Evolutionary conservation across 1,139 yeast genomes (phyloP), one percentile per base, ranked within the genome.

Genomic region (Kurtzmaniella quercitrusa): DNA sequence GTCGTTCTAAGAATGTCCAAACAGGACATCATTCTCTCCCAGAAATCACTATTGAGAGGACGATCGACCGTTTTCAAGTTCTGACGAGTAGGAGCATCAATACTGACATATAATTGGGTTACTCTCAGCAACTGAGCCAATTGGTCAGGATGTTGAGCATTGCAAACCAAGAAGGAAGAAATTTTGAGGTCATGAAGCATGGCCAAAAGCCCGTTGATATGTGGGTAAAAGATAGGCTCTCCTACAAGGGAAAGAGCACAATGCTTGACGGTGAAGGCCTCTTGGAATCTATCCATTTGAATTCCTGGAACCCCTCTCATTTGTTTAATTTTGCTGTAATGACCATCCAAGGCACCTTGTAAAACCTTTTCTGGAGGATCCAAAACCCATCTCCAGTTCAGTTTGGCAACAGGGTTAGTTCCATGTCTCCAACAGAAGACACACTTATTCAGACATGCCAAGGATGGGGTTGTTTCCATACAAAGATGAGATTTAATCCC

Each of bases 401-500:
- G 85, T 39, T 95, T 90, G 23, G 96, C 96, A 1, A 91, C 97
- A 0, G 98, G 98, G 56, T 90, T 91, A 3, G 97, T 90, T 41
- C 97, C 97, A 59, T 91, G 97, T 60, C 98, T 77, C 98, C 98
- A 90, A 66, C 98, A 90, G 59, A 90, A 90, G 2, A 90, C 97
- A 73, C 98, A 90, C 62, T 90, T 90, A 60, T 90, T 90, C 9
- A 96, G 88, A 62, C 98, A 90, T 5, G 96, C 93, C 47, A 90
- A 70, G 1, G 95, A 85, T 1, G 98, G 97, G 0, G 98, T 90
- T 2, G 96, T 81, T 60, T 90, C 98, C 97, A 90, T 90, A 66
- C 98, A 91, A 49, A 91, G 70, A 64, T 93, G 96, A 1, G 95
- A 85, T 49, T 77, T 79, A 54, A 90, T 90, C 23, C 96, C 96